These are phyloP conservation scores for Salix brachista DNA, from an alignment of 345 rosid genomes.

Conservation along the genomic window DNA sequence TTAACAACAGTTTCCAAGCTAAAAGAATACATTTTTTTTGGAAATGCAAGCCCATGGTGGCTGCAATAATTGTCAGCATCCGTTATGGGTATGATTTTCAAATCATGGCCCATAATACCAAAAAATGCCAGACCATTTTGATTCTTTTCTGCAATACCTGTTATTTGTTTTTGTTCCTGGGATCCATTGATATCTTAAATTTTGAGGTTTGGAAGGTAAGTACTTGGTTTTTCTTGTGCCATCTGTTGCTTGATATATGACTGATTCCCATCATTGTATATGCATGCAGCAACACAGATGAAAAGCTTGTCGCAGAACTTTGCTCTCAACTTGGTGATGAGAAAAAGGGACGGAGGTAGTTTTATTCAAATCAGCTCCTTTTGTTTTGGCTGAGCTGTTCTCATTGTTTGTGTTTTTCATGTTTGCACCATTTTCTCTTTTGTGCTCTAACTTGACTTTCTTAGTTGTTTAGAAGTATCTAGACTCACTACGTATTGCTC, in stretches of 20 bases:
- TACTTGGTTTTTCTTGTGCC: conserved; percentile 6
- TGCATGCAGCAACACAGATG: conserved; percentile 75
- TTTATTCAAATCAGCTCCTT: conserved; percentile 1
- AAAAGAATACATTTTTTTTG: background rate
- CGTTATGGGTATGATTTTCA: background rate
- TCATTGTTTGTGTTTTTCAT: background rate
- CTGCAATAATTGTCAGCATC: background rate
- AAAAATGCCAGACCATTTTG: background rate
- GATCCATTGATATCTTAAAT: background rate
- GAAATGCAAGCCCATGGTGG: background rate
- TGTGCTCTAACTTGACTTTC: background rate
- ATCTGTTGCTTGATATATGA: background rate
- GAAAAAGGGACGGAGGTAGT: conserved; percentile 49
- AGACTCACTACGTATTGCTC: background rate
- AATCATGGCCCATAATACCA: background rate
- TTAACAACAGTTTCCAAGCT: background rate
- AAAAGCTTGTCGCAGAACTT: conserved; percentile 90
- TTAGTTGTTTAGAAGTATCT: background rate
- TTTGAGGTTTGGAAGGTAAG: conserved; percentile 15
- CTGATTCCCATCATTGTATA: conserved; percentile 16
- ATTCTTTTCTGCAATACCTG: background rate
- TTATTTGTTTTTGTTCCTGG: background rate
- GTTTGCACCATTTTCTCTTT: background rate
- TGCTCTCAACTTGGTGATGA: conserved; percentile 59
- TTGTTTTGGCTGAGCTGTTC: background rate